These are phyloP conservation scores for Wickerhamomyces subpelliculosus DNA, from an alignment of 805 yeast genomes.

Conservation along the genomic window DNA sequence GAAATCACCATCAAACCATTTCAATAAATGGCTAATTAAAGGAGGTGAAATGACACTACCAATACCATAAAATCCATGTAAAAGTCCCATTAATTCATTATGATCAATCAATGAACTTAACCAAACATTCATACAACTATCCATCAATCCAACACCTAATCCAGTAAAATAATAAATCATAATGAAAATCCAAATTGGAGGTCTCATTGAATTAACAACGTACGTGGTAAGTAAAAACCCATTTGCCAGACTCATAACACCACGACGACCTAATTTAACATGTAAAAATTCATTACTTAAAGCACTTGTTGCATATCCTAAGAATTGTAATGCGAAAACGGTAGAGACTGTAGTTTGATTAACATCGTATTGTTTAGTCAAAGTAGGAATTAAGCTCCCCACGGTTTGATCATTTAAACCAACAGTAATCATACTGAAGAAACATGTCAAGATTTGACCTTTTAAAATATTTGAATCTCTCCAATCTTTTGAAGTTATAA, in stretches of 20 bases:
- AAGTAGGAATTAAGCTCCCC: constrained; percentile 50
- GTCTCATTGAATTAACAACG: constrained; percentile 29
- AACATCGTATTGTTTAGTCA: constrained; percentile 40
- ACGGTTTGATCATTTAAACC: constrained; percentile 58
- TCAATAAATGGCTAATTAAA: constrained; percentile 39
- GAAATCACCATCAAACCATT: constrained; percentile 23
- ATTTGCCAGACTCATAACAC: constrained; percentile 32
- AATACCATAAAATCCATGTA: constrained; percentile 66
- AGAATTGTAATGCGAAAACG: constrained; percentile 43
- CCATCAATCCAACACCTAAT: constrained; percentile 49
- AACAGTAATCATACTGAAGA: constrained; percentile 34
- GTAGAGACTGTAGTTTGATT: constrained; percentile 41
- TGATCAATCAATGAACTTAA: constrained; percentile 38
- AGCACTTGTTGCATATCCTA: constrained; percentile 52
- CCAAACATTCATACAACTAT: constrained; percentile 50
- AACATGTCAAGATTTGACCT: constrained; percentile 36
- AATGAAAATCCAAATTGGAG: constrained; percentile 31
- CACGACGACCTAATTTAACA: constrained; percentile 38
- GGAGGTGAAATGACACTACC: constrained; percentile 71
- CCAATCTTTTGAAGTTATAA: constrained; percentile 14
- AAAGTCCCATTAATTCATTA: constrained; percentile 50
- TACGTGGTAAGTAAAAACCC: constrained; percentile 31
- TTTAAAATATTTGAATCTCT: constrained; percentile 30
- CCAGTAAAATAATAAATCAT: constrained; percentile 38
- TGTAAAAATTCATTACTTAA: constrained; percentile 38